phyloP scores from a whole-genome alignment of 2,329 filamentous ascomycete genomes.

The Xylaria sp. region DNA sequence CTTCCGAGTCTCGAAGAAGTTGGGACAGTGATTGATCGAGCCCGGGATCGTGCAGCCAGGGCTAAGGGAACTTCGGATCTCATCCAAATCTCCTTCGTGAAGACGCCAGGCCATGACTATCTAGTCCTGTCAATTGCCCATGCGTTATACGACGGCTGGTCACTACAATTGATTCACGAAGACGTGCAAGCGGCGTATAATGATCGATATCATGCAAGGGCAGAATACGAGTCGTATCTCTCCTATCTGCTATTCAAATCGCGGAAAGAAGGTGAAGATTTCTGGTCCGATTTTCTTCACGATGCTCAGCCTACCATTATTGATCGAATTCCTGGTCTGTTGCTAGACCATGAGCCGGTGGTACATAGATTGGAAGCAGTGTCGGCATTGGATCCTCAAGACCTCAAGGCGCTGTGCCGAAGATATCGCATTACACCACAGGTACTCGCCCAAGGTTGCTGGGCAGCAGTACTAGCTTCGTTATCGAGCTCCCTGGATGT shows the following conservation, averaged over 20 bases:
- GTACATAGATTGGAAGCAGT: constrained; percentile 48
- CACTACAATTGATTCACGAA: constrained; percentile 71
- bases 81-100: constrained; percentile 53
- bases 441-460: constrained; percentile 74
- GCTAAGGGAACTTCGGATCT: constrained; percentile 44
- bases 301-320: constrained; percentile 47
- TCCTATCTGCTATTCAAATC: constrained; percentile 53
- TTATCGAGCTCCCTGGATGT: constrained; percentile 70
- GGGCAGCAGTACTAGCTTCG: constrained; percentile 70
- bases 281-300: constrained; percentile 73
- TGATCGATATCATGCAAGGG: constrained; percentile 44
- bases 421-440: constrained; percentile 71
- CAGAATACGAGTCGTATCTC: constrained; percentile 57
- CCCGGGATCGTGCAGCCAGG: constrained; percentile 42
- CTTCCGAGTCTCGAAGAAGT: constrained; percentile 40
- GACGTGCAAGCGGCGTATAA: constrained; percentile 70
- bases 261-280: constrained; percentile 50
- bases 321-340: background rate
- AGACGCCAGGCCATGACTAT: constrained; percentile 40
- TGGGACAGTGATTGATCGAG: constrained; percentile 39
- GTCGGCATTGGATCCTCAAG: constrained; percentile 45
- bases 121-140: constrained; percentile 76
- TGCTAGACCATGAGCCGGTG: background rate
- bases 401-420: constrained; percentile 65
- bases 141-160: constrained; percentile 89